phyloP scores from a whole-genome alignment of 169 alveolate species.

The Theileria luwenshuni region DNA sequence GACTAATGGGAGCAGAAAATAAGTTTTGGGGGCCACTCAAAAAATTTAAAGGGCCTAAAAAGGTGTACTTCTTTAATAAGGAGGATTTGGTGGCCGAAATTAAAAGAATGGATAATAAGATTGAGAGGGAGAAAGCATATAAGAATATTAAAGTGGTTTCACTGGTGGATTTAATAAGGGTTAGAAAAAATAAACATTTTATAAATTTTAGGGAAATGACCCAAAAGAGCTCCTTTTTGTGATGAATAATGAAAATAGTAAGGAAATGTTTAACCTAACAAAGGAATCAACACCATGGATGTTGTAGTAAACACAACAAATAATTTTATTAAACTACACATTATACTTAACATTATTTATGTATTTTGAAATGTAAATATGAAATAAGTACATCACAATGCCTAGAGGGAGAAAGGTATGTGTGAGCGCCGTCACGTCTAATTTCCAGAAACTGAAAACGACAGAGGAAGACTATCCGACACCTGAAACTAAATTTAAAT shows the following conservation, averaged over 20 bases:
- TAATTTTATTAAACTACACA: background rate
- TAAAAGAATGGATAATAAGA: background rate
- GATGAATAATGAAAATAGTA: background rate
- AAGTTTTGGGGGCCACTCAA: conserved; percentile 5
- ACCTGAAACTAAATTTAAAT: conserved; percentile 29
- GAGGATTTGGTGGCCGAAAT: conserved; percentile 28
- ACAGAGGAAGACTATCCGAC: conserved; percentile 4
- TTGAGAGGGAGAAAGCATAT: conserved; percentile 29
- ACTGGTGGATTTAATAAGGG: conserved; percentile 38
- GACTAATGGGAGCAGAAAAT: background rate
- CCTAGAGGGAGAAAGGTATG: conserved; percentile 54
- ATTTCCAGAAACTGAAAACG: conserved; percentile 11
- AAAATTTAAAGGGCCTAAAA: background rate
- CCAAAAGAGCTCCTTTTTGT: background rate
- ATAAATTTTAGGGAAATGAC: conserved; percentile 9
- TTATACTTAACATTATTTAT: background rate
- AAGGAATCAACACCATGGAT: conserved; percentile 10
- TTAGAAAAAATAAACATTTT: conserved; percentile 13
- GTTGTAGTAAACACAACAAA: background rate
- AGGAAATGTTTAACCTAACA: background rate
- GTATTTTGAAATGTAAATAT: background rate
- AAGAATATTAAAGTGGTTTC: conserved; percentile 35
- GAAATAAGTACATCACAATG: conserved; percentile 11
- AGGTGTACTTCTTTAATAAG: conserved; percentile 41
- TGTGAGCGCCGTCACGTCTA: background rate